Conservation (phyloP, 1,284 basidiomycete species). For the Blastosporella zonata region DNA sequence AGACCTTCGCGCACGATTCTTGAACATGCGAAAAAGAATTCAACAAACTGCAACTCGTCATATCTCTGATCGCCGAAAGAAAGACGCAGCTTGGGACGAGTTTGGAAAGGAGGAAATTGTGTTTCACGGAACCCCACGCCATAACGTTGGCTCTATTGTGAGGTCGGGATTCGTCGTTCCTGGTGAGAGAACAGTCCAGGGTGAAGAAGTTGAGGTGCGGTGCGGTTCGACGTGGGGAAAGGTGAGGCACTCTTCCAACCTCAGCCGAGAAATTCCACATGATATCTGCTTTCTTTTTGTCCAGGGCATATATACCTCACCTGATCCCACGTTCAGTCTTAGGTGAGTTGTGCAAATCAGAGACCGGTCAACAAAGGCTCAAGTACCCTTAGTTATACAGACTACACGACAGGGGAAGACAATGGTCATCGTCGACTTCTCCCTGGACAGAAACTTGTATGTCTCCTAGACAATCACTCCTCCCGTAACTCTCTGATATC, state of each 20-base stretch:
- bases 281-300: neutral
- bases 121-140: constrained; percentile 12
- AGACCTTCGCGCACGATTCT: constrained; percentile 4
- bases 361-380: neutral
- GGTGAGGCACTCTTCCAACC: neutral
- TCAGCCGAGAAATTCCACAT: neutral
- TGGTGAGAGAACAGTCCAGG: constrained; percentile 6
- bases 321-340: constrained; percentile 8
- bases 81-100: constrained; percentile 12
- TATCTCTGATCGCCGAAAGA: constrained; percentile 6
- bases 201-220: constrained; percentile 3
- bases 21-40: constrained; percentile 4
- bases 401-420: constrained; percentile 1
- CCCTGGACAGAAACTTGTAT: constrained; percentile 14
- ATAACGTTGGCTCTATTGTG: constrained; percentile 13
- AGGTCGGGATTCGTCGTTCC: constrained; percentile 12
- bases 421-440: constrained; percentile 7
- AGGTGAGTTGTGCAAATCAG: neutral
- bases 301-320: constrained; percentile 13
- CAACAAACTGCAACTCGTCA: constrained; percentile 1
- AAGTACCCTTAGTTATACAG: constrained; percentile 5
- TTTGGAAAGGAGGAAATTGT: constrained; percentile 8
- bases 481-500: neutral
- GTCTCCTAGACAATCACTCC: neutral
- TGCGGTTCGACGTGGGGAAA: constrained; percentile 14